A percentile compares a stretch with the other conserved stretches of the same genome.
Evolutionary conservation across 805 yeast species (phyloP).

Genomic region (Kuraishia capsulata): DNA sequence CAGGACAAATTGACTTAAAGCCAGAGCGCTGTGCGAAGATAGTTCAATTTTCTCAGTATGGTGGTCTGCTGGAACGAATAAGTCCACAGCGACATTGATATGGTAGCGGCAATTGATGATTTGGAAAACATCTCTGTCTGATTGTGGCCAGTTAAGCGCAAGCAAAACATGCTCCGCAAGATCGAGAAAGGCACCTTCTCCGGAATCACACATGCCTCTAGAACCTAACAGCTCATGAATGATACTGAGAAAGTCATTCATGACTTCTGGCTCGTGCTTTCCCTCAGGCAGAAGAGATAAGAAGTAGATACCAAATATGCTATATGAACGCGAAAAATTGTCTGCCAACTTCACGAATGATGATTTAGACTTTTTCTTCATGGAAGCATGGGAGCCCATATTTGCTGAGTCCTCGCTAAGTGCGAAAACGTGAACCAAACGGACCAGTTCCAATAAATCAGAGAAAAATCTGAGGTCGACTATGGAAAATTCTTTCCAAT

Average conservation of each 20-base stretch:
- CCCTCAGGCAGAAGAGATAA: too few relatives aligned
- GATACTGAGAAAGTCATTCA: slow-evolving; percentile 40
- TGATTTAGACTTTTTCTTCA: too few relatives aligned
- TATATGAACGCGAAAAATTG: too few relatives aligned
- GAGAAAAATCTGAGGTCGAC: not conserved
- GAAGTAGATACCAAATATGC: too few relatives aligned
- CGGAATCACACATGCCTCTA: slow-evolving; percentile 58
- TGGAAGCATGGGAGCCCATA: slow-evolving; percentile 26
- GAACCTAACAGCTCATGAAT: slow-evolving; percentile 71
- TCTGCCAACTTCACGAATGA: too few relatives aligned
- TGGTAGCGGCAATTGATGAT: slow-evolving; percentile 74
- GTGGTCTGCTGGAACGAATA: slow-evolving; percentile 62
- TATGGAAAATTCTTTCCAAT: slow-evolving; percentile 22
- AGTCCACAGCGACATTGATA: slow-evolving; percentile 47
- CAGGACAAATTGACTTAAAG: slow-evolving; percentile 34
- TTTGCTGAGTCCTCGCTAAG: slow-evolving; percentile 44
- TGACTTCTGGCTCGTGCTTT: slow-evolving; percentile 12
- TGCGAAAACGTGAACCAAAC: slow-evolving; percentile 28
- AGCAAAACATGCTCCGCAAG: slow-evolving; percentile 48
- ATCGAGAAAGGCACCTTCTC: slow-evolving; percentile 52
- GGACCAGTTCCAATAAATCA: slow-evolving; percentile 19
- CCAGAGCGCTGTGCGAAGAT: slow-evolving; percentile 24
- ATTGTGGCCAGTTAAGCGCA: slow-evolving; percentile 27
- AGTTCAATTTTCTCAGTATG: slow-evolving; percentile 32
- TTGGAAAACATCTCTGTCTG: slow-evolving; percentile 69